These are phyloP conservation scores for thale cress (Arabidopsis thaliana) DNA, from an alignment of 345 rosid genomes.

Conservation along the genomic window TAIR10.1 NC_003074.8:17309501-17310000, in stretches of 20 bases:
- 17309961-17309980: neutral
- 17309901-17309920: slow-evolving; percentile 26
- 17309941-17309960: slow-evolving; percentile 26
- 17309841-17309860: neutral
- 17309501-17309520: slow-evolving; percentile 94
- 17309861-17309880: slow-evolving; percentile 28
- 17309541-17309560: slow-evolving; percentile 92
- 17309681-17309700: slow-evolving; percentile 27
- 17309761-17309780: slow-evolving; percentile 24
- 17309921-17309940: slow-evolving; percentile 2
- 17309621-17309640: slow-evolving; percentile 46
- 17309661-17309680: slow-evolving; percentile 46
- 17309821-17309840: slow-evolving; percentile 32
- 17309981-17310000: slow-evolving; percentile 27
- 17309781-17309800: slow-evolving; percentile 20
- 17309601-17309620: slow-evolving; percentile 37
- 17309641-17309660: slow-evolving; percentile 58
- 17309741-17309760: slow-evolving; percentile 23
- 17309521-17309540: slow-evolving; percentile 85
- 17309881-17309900: slow-evolving; percentile 43
- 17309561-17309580: slow-evolving; percentile 93
- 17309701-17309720: neutral
- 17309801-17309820: slow-evolving; percentile 21
- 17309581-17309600: slow-evolving; percentile 72
- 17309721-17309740: neutral